These are phyloP conservation scores for Cladophialophora chaetospira DNA, from an alignment of 2,329 filamentous ascomycete genomes.

Conservation along the genomic window DNA sequence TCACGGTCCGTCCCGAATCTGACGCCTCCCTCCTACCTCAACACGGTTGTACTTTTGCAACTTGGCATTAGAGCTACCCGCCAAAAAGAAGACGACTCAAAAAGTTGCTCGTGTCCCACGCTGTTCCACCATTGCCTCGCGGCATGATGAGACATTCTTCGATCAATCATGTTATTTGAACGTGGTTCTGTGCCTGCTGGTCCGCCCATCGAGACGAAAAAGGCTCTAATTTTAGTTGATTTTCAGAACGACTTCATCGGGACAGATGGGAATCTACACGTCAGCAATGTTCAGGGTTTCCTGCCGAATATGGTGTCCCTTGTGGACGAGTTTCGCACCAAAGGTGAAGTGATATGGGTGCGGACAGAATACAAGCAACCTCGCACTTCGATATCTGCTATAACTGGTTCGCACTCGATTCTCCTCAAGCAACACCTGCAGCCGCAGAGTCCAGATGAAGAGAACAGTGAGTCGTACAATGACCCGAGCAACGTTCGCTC, in stretches of 20 bases:
- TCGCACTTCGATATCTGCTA: conserved; percentile 57
- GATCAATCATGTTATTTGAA: conserved; percentile 30
- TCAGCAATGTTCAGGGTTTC: conserved; percentile 65
- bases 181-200: conserved; percentile 31
- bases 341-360: conserved; percentile 80
- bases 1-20: conserved; percentile 10
- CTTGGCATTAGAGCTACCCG: neutral
- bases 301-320: conserved; percentile 67
- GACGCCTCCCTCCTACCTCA: neutral
- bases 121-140: neutral
- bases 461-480: conserved; percentile 16
- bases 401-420: conserved; percentile 49
- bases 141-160: conserved; percentile 17
- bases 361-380: conserved; percentile 71
- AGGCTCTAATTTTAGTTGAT: conserved; percentile 79
- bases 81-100: neutral
- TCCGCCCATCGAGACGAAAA: conserved; percentile 59
- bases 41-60: conserved; percentile 1
- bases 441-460: conserved; percentile 6
- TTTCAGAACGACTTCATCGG: conserved; percentile 88
- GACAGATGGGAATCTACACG: conserved; percentile 66
- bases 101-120: neutral
- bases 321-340: conserved; percentile 70
- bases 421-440: conserved; percentile 26
- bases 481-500: conserved; percentile 16